Evolutionary conservation across 441 rosid species (phyloP).

Genomic region (California macrophylla): DNA sequence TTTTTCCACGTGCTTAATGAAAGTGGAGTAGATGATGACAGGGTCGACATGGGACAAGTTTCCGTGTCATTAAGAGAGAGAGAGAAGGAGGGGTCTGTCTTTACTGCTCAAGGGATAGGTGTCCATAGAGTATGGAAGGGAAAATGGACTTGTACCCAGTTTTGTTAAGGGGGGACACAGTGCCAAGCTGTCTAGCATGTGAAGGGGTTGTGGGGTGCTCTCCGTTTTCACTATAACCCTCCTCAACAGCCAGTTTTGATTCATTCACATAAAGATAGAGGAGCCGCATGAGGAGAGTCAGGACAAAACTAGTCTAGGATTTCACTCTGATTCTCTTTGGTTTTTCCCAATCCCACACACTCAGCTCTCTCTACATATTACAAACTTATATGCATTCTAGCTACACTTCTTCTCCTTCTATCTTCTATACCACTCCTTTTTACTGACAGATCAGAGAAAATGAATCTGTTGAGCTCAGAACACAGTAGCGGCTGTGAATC

Average conservation of each 20-base stretch:
- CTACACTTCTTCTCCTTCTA: background rate
- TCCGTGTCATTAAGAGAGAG: background rate
- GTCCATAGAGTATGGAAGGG: conserved; percentile 29
- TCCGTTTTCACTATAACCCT: conserved; percentile 3
- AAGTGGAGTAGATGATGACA: background rate
- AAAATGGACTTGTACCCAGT: conserved; percentile 34
- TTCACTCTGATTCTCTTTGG: conserved; percentile 24
- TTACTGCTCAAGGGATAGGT: conserved; percentile 22
- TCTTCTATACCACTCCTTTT: background rate
- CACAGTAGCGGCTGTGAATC: conserved; percentile 80
- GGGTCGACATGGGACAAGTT: background rate
- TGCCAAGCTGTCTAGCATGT: conserved; percentile 68
- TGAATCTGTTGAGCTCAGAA: conserved; percentile 43
- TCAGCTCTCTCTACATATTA: background rate
- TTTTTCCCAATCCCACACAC: conserved; percentile 9
- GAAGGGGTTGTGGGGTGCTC: conserved; percentile 25
- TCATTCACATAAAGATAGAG: conserved; percentile 21
- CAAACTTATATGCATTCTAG: background rate
- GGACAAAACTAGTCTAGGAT: conserved; percentile 31
- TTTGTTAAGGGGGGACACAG: conserved; percentile 39
- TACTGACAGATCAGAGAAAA: conserved; percentile 20
- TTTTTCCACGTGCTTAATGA: background rate
- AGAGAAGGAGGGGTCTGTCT: conserved; percentile 9
- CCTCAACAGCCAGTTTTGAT: conserved; percentile 39
- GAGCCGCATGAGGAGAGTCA: conserved; percentile 16